Evolutionary conservation across 441 rosid species (phyloP), one percentile per base, ranked within the genome.

Genomic region (Erysimum pusillum): DNA sequence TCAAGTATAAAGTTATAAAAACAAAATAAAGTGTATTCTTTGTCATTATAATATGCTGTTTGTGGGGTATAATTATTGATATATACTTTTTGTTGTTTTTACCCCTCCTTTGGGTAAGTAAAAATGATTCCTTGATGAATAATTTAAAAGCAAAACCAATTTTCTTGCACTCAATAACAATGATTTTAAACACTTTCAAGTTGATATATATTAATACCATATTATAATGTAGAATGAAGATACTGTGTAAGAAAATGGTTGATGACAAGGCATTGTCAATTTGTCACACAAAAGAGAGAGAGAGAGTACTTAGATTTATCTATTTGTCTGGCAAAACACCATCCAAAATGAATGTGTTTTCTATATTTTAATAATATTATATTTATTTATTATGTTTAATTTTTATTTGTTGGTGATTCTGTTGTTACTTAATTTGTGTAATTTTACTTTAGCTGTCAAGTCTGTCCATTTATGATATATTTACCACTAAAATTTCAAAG

Each of bases 391-490:
- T 34, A 41, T 22, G 10, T 7, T 25, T 62, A 13, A 13, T 63
- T 22, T 7, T 7, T 57, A 18, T 57, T 44, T 44, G 31, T 63
- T 70, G 67, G 76, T 71, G 31, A 67, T 70, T 76, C 20, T 71
- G 64, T 36, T 54, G 56, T 79, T 79, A 62, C 82, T 79, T 68
- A 79, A 79, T 69, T 63, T 79, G 82, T 79, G 82, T 74, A 69
- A 74, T 69, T 74, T 74, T 67, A 69, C 82, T 79, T 79, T 74
- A 69, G 75, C 75, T 74, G 75, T 79, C 75, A 13, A 59, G 75
- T 74, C 67, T 68, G 71, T 69, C 75, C 56, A 79, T 79, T 79
- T 67, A 79, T 74, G 71, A 79, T 17, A 68, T 45, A 20, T 2
- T 73, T 68, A 68, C 78, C 81, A 73, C 66, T 25, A 63, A 67